Evolutionary conservation across 768 basidiomycete genomes (phyloP), one percentile per base, ranked within the genome.

Genomic region (Hericium rajendrae): DNA sequence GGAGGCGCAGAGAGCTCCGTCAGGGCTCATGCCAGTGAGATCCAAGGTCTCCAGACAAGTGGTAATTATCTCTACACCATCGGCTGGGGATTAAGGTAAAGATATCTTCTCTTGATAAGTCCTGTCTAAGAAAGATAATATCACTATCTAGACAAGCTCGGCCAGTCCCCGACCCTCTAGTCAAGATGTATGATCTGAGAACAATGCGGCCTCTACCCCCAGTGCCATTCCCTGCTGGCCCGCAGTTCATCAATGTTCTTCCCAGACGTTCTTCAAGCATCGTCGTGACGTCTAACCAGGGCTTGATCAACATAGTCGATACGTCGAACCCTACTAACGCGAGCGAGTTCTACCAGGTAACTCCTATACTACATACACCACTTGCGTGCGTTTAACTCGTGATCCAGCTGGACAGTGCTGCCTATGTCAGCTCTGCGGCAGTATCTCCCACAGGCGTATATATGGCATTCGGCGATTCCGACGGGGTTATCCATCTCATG

Each of bases 171-270:
- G 95, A 97, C 68, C 91, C 93, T 2, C 76, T 94, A 38, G 91
- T 99, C 61, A 97, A 95, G 71, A 78, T 97, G 12, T 97, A 88
- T 64, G 95, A 99, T 69, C 65, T 91, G 32, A 86, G 95, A 32
- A 90, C 79, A 22, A 81, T 97, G 76, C 80, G 82, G 41, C 78
- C 92, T 0, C 77, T 97, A 2, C 80, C 91, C 2, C 92, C 95
- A 0, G 78, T 97, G 32, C 83, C 91, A 1, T 97, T 97, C 69
- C 83, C 91, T 5, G 81, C 85, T 11, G 88, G 88, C 0, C 94
- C 95, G 1, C 82, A 89, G 1, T 94, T 94, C 68, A 86, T 94
- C 60, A 83, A 87, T 51, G 68, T 88, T 26, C 76, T 94, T 37
- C 91, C 94, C 1, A 85, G 79, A 60, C 80, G 85, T n/a, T 73